Base-by-base conservation (phyloP, 2,329 filamentous ascomycete species). In the Myotisia sp. region DNA sequence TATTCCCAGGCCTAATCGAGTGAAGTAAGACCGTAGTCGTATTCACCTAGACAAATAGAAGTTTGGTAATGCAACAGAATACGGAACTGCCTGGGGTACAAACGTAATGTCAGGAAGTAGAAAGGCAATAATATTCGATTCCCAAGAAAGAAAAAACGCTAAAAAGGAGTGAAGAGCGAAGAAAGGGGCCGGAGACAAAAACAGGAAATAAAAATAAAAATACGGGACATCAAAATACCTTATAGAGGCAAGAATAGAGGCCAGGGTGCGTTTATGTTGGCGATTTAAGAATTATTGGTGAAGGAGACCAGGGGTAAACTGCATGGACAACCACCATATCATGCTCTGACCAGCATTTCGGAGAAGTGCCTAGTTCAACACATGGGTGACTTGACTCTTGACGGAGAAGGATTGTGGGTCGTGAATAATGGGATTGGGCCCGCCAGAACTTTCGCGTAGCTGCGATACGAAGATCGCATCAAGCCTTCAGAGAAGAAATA, bases 291-390 rank as follows among this genome's bases (percentile, higher is more conserved):
- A 19, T 22, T 17, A 12, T 9, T 19, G 21, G 21, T 26, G 12
- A 13, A 23, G 20, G 22, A 17, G 31, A 16, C 23, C 23, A 18
- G 21, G 22, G 21, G 26, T 34, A 34, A 26, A n/a, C n/a, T n/a
- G 31, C 31, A 34, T 34, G 20, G 31, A 34, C 23, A 26, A 16
- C 21, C 22, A 34, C 31, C 31, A n/a, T 24, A 23, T 34, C 31
- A 24, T 34, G 31, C 31, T 34, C 31, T 26, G 31, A 26, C 31
- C 23, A 34, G 31, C 31, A 34, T 34, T 23, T 26, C 31, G 31
- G 31, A 34, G 31, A 19, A 34, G 31, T 26, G 23, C 23, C 21
- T 24, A 26, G 31, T 21, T 26, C 26, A 34, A 22, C 31, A 34
- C 31, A 34, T 34, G 31, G 31, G 29, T 19, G 31, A 26, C 24